Base-by-base conservation (phyloP, 1,284 basidiomycete species). In the Microbotryum saponariae region DNA sequence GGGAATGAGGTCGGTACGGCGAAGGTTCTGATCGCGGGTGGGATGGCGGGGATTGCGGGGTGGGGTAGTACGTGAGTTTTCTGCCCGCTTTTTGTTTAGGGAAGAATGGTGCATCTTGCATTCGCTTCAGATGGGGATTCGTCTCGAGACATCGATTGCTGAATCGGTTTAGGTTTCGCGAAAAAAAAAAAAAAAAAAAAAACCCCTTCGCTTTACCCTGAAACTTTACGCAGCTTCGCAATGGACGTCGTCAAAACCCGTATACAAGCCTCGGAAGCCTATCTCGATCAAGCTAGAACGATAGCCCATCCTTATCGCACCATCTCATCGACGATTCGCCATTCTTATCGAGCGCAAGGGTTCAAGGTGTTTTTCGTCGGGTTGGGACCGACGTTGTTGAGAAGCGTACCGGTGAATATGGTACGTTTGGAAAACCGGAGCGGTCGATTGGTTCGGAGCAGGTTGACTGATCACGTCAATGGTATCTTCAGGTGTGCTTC, bases 191-290 rank as follows among this genome's bases (percentile, higher is more conserved):
- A 23, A 16, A 2, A 25, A 23, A 23, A 23, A 23, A 2, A 23
- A 23, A 23, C 1, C 4, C 4, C 25, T 4, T 25, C 25, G 2
- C 25, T 25, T 37, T 18, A 18, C 23, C 14, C 6, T 6, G 20
- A 12, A 9, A 2, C 2, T 9, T 6, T 12, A 12, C 25, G 2
- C 46, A 68, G 66, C 1, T 68, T 92, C 75, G 87, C 88, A 1
- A 79, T 91, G 59, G 89, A 92, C 71, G 86, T 91, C 6, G 80
- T 91, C 67, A 92, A 92, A 77, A 91, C 90, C 7, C 82, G 89
- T 2, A 83, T 91, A 70, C 89, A 93, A 74, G 82, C 82, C 33
- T 51, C 65, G 59, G 53, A 73, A 54, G 51, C 66, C 6, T 61
- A 60, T 10, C 20, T 59, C 23, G 21, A 58, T 3, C 51, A 25